Conservation (phyloP, 176 grass and related monocot genomes). For the Poa annua region DNA sequence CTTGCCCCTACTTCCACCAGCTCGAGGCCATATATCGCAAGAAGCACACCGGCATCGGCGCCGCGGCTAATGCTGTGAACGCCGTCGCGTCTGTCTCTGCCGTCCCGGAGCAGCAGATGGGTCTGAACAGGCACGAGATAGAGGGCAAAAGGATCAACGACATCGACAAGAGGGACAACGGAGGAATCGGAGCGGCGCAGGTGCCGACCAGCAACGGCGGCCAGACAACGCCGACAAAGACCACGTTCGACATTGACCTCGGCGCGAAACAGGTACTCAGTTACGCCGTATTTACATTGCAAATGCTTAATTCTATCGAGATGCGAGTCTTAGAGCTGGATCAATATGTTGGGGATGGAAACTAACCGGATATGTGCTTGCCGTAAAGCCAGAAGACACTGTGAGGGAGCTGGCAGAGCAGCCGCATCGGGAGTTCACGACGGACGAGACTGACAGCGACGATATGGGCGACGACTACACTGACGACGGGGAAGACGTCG, state of each 20-base stretch:
- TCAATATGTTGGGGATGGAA: constrained; percentile 11
- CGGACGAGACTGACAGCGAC: constrained; percentile 67
- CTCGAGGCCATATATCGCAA: constrained; percentile 79
- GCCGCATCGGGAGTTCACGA: constrained; percentile 45
- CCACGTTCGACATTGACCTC: constrained; percentile 31
- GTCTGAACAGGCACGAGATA: constrained; percentile 31
- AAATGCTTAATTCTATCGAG: background rate
- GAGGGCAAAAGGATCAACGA: constrained; percentile 65
- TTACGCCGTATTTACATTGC: constrained; percentile 23
- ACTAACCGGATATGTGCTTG: constrained; percentile 55
- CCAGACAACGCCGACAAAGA: background rate
- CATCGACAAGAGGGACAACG: constrained; percentile 50
- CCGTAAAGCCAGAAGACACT: constrained; percentile 75
- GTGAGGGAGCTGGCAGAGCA: constrained; percentile 67
- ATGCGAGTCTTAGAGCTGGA: background rate
- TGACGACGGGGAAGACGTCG: constrained; percentile 60
- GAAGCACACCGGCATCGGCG: constrained; percentile 38
- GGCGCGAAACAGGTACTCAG: constrained; percentile 44
- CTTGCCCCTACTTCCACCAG: constrained; percentile 95
- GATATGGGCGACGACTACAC: constrained; percentile 59
- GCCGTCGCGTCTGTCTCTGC: constrained; percentile 8
- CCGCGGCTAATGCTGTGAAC: constrained; percentile 2
- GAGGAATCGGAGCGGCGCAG: constrained; percentile 30
- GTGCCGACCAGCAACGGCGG: constrained; percentile 50
- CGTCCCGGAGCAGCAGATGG: constrained; percentile 25